Conservation (phyloP, 805 yeast species). For the Ogataea corticis region DNA sequence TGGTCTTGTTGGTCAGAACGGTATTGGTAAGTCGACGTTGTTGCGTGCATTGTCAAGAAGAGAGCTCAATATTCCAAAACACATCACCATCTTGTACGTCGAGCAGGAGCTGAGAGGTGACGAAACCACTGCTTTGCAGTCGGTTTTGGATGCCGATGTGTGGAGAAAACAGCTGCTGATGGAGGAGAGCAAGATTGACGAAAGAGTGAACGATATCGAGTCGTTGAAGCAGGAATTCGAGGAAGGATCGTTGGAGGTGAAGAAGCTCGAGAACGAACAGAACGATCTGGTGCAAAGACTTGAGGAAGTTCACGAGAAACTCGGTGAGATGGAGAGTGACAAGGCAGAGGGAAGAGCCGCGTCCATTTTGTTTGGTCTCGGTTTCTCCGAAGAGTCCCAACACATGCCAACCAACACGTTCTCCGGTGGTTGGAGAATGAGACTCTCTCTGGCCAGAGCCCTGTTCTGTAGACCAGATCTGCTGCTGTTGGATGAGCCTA, state of each 20-base stretch:
- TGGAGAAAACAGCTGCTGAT: conserved; percentile 89
- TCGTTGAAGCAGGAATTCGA: conserved; percentile 68
- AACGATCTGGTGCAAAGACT: conserved; percentile 80
- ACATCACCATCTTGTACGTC: conserved; percentile 92
- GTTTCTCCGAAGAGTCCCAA: conserved; percentile 89
- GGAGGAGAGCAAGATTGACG: conserved; percentile 75
- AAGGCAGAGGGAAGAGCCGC: conserved; percentile 98
- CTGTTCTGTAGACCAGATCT: conserved; percentile 96
- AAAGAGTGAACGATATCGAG: conserved; percentile 75
- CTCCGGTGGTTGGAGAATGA: conserved; percentile 99
- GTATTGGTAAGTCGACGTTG: conserved; percentile 98
- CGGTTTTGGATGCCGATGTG: conserved; percentile 98
- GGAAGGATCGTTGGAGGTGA: conserved; percentile 70
- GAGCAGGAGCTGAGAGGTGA: conserved; percentile 97
- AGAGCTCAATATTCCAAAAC: conserved; percentile 92
- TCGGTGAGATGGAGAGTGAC: conserved; percentile 92
- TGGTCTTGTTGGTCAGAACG: conserved; percentile 98
- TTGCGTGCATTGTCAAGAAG: conserved; percentile 89
- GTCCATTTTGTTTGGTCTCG: conserved; percentile 86
- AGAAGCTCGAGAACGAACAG: conserved; percentile 84
- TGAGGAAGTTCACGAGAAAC: conserved; percentile 76
- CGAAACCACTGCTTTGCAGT: conserved; percentile 85
- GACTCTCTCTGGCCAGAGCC: conserved; percentile 96
- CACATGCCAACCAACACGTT: conserved; percentile 80
- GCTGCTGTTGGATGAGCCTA: conserved; percentile 93